Base-by-base conservation (phyloP, 2,329 filamentous ascomycete species). In the Monosporascus sp. region DNA sequence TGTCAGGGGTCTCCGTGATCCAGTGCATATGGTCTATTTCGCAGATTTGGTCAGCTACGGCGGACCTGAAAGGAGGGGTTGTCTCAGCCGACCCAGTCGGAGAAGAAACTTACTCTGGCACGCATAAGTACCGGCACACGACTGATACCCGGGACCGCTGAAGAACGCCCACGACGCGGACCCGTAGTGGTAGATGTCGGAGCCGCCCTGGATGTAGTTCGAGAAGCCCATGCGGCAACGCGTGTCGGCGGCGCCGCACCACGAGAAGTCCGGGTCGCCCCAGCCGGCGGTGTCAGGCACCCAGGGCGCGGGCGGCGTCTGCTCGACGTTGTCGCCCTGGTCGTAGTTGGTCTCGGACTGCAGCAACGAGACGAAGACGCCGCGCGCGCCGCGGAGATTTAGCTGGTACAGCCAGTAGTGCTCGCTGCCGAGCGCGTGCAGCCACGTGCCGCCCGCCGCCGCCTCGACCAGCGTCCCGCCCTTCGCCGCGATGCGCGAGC, bases 321-420 rank as follows among this genome's bases (percentile, higher is more conserved):
- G 65, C n/a, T 60, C 58, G 14, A 65, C 63, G 58, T 75, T 66
- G 55, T 71, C 66, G 18, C 71, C 71, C 55, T 75, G 69, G 57
- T 70, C 66, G 60, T 80, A 81, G 45, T 80, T 79, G 9, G 79
- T 81, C 65, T 83, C 80, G 46, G 72, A 73, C 65, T 83, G 78
- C 53, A 79, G 71, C 63, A 81, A 59, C 15, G 72, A 73, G 15
- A 78, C 69, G 51, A 79, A 70, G 8, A 83, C 73, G 54, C 80
- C 79, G 51, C 69, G 62, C 1, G 79, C 78, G 37, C 69, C 67
- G 47, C 72, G 69, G 49, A 83, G 65, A 56, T 81, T 78, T 57
- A 82, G 76, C 65, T 84, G 79, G 67, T 84, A 84, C 47, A 84
- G 65, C 64, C 76, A 76, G 67, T 75, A 77, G 64, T 84, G 81